Conservation (phyloP, 768 basidiomycete genomes). For the Leccinum incarnatum region DNA sequence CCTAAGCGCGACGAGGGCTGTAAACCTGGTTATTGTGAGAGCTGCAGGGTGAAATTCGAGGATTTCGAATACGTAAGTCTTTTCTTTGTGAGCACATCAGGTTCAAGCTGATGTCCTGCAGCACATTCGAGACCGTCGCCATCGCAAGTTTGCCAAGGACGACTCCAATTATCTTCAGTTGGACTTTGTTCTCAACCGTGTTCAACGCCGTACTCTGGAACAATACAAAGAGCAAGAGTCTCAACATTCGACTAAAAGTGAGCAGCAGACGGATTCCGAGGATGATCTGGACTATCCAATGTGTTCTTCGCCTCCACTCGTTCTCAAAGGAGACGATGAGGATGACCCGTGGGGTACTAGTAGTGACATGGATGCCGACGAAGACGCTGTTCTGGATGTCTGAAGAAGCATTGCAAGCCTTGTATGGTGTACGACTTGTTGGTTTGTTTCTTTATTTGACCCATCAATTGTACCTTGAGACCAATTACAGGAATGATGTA, state of each 20-base stretch:
- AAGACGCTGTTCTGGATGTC: conserved; percentile 17
- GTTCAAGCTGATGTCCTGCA: conserved; percentile 30
- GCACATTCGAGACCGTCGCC: conserved; percentile 73
- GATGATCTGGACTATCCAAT: conserved; percentile 17
- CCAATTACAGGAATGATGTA: background rate
- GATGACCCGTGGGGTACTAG: conserved; percentile 20
- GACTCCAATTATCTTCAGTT: conserved; percentile 75
- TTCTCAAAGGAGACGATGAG: conserved; percentile 10
- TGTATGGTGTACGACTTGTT: conserved; percentile 20
- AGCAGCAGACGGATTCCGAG: conserved; percentile 14
- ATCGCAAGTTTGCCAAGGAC: conserved; percentile 79
- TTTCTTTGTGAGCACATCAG: background rate
- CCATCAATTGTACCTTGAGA: conserved; percentile 24
- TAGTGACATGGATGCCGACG: conserved; percentile 17
- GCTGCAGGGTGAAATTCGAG: conserved; percentile 86
- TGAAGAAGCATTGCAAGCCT: conserved; percentile 12
- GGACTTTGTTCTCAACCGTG: conserved; percentile 68
- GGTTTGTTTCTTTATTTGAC: conserved; percentile 18
- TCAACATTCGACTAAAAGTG: conserved; percentile 6
- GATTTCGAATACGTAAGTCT: conserved; percentile 72
- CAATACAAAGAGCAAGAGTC: conserved; percentile 29
- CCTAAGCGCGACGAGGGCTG: conserved; percentile 80
- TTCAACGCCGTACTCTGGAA: conserved; percentile 44
- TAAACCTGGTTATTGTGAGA: conserved; percentile 97
- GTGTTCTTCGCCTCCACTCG: conserved; percentile 18